These are phyloP conservation scores for Bathelium albidoporum DNA, from an alignment of 495 filamentous ascomycete genomes.

Conservation along the genomic window DNA sequence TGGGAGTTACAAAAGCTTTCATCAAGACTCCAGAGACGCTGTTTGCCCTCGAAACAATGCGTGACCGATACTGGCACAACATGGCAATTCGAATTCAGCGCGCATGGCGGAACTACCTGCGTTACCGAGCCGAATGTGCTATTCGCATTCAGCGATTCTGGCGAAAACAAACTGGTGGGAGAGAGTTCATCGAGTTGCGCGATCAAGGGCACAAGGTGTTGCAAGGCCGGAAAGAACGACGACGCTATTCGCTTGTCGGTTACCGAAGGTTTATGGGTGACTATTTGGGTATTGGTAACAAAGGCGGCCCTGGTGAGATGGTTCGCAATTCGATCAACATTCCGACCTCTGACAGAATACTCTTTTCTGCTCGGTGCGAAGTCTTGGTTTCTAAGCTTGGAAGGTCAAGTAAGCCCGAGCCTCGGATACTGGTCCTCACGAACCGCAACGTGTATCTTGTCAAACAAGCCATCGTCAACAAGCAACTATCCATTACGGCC, in stretches of 20 bases:
- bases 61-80: slow-evolving; percentile 97
- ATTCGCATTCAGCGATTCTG: slow-evolving; percentile 92
- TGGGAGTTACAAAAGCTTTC: slow-evolving; percentile 94
- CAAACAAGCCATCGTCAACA: slow-evolving; percentile 70
- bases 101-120: slow-evolving; percentile 91
- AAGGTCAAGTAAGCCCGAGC: slow-evolving; percentile 83
- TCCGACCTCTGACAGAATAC: slow-evolving; percentile 53
- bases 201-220: slow-evolving; percentile 85
- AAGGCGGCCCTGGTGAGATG: slow-evolving; percentile 68
- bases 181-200: slow-evolving; percentile 75
- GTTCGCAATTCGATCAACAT: slow-evolving; percentile 63
- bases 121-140: slow-evolving; percentile 85
- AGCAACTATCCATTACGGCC: slow-evolving; percentile 65
- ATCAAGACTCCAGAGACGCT: slow-evolving; percentile 98
- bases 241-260: slow-evolving; percentile 81
- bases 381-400: slow-evolving; percentile 87
- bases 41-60: slow-evolving; percentile 95
- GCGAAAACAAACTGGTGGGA: slow-evolving; percentile 79
- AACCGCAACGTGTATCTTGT: slow-evolving; percentile 78
- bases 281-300: slow-evolving; percentile 79
- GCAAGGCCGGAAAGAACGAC: slow-evolving; percentile 75
- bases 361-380: slow-evolving; percentile 88
- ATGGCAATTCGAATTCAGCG: slow-evolving; percentile 97
- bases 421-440: slow-evolving; percentile 78
- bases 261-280: slow-evolving; percentile 90